Evolutionary conservation across 2,329 filamentous ascomycete genomes (phyloP).

Genomic region (Monosporascus sp.): DNA sequence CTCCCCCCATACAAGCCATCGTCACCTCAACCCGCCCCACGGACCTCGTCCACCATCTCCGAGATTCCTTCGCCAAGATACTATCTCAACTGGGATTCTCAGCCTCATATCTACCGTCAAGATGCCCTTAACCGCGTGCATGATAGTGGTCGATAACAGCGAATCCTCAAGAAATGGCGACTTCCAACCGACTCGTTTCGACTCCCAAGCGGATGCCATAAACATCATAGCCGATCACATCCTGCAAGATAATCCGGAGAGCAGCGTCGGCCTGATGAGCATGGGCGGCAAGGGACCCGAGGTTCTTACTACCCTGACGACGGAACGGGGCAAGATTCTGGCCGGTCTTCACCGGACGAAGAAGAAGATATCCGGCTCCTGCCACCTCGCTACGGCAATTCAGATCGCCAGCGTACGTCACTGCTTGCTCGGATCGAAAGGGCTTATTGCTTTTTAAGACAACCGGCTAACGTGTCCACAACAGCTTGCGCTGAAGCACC

Average conservation of each 20-base stretch:
- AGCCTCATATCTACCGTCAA: slow-evolving; percentile 41
- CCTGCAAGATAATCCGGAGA: slow-evolving; percentile 92
- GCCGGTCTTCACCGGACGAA: slow-evolving; percentile 85
- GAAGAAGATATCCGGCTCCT: slow-evolving; percentile 83
- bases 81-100: neutral
- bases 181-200: slow-evolving; percentile 84
- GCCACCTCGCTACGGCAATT: slow-evolving; percentile 87
- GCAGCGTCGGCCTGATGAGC: slow-evolving; percentile 95
- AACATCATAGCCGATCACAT: slow-evolving; percentile 95
- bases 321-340: slow-evolving; percentile 91
- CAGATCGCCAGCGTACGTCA: slow-evolving; percentile 86
- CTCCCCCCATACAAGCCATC: neutral
- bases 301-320: slow-evolving; percentile 92
- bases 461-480: too few relatives aligned
- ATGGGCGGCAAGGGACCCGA: slow-evolving; percentile 98
- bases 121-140: slow-evolving; percentile 98
- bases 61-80: too few relatives aligned
- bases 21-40: neutral
- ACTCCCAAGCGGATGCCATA: slow-evolving; percentile 92
- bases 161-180: slow-evolving; percentile 98
- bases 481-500: slow-evolving; percentile 92
- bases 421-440: neutral
- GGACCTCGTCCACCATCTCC: neutral
- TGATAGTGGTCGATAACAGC: slow-evolving; percentile 99
- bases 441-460: neutral